Conservation (phyloP, 2,329 filamentous ascomycete species). For the Tympanopsis confertula region DNA sequence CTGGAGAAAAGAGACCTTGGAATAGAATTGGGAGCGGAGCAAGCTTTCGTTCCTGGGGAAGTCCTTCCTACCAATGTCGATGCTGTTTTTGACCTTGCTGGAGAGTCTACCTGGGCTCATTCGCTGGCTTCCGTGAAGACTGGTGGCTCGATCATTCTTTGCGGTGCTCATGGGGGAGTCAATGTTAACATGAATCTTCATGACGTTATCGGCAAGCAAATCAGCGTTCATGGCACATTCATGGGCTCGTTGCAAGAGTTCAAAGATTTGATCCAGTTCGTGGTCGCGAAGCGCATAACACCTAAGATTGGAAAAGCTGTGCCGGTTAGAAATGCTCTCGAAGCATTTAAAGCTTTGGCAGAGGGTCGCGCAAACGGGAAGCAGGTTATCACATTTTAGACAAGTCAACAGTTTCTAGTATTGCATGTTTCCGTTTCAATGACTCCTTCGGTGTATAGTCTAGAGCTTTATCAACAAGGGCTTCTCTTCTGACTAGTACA, state of each 20-base stretch:
- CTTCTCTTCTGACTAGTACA: too few species aligned
- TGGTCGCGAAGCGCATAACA: constrained; percentile 7
- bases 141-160: constrained; percentile 8
- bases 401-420: too few species aligned
- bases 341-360: constrained; percentile 7
- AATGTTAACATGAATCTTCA: constrained; percentile 5
- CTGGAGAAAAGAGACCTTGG: constrained; percentile 8
- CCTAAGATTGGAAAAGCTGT: constrained; percentile 8
- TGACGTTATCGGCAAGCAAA: constrained; percentile 7
- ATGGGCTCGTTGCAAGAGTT: constrained; percentile 8
- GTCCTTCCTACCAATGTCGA: constrained; percentile 8
- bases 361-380: constrained; percentile 9
- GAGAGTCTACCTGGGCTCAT: constrained; percentile 7
- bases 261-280: constrained; percentile 8
- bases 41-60: constrained; percentile 6
- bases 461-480: too few species aligned
- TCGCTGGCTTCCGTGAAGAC: constrained; percentile 6
- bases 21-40: constrained; percentile 8
- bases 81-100: constrained; percentile 9
- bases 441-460: too few species aligned
- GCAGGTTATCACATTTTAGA: constrained; percentile 8
- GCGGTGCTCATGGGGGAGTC: constrained; percentile 8
- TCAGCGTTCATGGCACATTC: constrained; percentile 8
- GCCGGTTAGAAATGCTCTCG: constrained; percentile 6
- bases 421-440: too few species aligned